Percentiles rank a stretch among this genome's conserved stretches.
Conservation (phyloP, 768 basidiomycete species). For the Rhodotorula taiwanensis region DNA sequence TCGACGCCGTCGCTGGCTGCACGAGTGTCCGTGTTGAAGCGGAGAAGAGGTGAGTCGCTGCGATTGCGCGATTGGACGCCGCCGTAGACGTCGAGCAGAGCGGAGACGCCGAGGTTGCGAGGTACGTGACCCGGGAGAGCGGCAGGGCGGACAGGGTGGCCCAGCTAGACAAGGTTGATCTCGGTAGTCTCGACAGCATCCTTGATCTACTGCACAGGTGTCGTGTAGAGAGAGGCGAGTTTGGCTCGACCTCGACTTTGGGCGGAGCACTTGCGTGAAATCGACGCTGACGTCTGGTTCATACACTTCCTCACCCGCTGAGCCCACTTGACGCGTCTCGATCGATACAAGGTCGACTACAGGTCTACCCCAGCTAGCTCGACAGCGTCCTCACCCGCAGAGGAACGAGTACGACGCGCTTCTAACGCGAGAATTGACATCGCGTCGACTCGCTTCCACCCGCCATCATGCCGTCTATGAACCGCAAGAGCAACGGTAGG, state of each 20-base stretch:
- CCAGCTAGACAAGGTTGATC: too few relatives aligned
- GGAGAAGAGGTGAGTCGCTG: background rate
- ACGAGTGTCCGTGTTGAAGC: background rate
- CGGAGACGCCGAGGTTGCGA: background rate
- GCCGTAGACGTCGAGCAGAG: too few relatives aligned
- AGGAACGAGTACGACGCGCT: background rate
- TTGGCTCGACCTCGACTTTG: too few relatives aligned
- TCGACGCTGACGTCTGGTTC: too few relatives aligned
- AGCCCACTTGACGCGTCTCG: too few relatives aligned
- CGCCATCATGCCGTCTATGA: background rate
- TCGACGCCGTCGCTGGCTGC: background rate
- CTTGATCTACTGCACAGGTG: background rate
- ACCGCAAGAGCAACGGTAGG: background rate
- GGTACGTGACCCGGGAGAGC: background rate
- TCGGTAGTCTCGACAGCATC: too few relatives aligned
- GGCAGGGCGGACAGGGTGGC: background rate
- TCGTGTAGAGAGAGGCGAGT: background rate
- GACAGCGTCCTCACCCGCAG: too few relatives aligned
- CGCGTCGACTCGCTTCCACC: background rate
- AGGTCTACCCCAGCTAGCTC: too few relatives aligned
- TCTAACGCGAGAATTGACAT: background rate
- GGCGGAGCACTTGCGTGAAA: too few relatives aligned
- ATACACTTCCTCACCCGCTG: too few relatives aligned
- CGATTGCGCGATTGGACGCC: background rate
- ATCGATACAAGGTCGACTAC: too few relatives aligned